These are phyloP conservation scores for Cyphellophora attinorum DNA, from an alignment of 2,329 filamentous ascomycete genomes.

Conservation along the genomic window DNA sequence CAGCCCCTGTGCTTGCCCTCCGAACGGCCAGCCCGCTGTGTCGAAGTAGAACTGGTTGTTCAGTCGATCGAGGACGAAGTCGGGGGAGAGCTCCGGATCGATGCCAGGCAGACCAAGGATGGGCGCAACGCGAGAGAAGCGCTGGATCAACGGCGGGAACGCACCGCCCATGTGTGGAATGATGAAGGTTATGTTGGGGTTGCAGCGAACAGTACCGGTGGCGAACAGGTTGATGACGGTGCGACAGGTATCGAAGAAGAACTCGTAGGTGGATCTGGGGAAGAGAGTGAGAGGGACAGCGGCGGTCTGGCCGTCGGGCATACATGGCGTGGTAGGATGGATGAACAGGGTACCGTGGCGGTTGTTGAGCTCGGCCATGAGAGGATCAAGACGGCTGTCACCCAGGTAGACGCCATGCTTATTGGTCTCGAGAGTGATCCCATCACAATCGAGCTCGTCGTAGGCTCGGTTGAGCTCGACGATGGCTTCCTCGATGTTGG, in stretches of 20 bases:
- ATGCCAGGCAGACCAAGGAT: slow-evolving; percentile 13
- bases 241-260: slow-evolving; percentile 45
- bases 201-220: slow-evolving; percentile 35
- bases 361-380: slow-evolving; percentile 41
- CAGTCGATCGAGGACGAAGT: slow-evolving; percentile 15
- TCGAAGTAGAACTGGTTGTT: slow-evolving; percentile 19
- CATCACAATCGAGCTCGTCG: slow-evolving; percentile 34
- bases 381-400: slow-evolving; percentile 31
- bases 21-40: slow-evolving; percentile 17
- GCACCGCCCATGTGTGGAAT: slow-evolving; percentile 40
- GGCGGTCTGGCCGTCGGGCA: slow-evolving; percentile 9
- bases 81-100: slow-evolving; percentile 9
- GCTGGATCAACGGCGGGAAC: slow-evolving; percentile 24
- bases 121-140: slow-evolving; percentile 11
- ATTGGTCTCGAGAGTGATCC: slow-evolving; percentile 44
- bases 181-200: slow-evolving; percentile 38
- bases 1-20: slow-evolving; percentile 16
- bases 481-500: slow-evolving; percentile 38
- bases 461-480: slow-evolving; percentile 37
- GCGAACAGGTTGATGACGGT: slow-evolving; percentile 40
- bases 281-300: slow-evolving; percentile 21
- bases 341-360: slow-evolving; percentile 42
- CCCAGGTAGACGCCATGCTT: slow-evolving; percentile 45
- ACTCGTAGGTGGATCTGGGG: slow-evolving; percentile 39
- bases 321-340: slow-evolving; percentile 38